Evolutionary conservation across 148 eudicot species (phyloP).

Genomic region (Fagopyrum homotropicum): DNA sequence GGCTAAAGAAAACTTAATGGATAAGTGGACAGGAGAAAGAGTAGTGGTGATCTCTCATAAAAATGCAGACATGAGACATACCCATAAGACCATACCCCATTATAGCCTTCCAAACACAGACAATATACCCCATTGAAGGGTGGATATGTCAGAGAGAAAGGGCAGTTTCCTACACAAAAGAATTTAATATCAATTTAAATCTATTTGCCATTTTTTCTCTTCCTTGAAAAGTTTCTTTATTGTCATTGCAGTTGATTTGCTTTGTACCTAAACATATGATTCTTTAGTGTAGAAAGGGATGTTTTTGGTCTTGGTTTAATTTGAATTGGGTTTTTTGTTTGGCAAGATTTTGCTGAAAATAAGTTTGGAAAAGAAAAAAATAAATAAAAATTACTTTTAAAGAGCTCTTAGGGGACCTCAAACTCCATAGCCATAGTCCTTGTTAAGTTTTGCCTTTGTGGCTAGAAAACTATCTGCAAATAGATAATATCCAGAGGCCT

Average conservation of each 20-base stretch:
- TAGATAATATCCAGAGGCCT: conserved; percentile 4
- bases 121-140: neutral
- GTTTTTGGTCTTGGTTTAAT: neutral
- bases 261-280: conserved; percentile 7
- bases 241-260: neutral
- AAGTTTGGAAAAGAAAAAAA: neutral
- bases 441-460: neutral
- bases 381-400: neutral
- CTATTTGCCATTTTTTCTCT: neutral
- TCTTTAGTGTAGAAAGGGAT: conserved; percentile 8
- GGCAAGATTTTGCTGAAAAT: neutral
- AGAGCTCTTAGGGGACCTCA: conserved; percentile 4
- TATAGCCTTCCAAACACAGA: conserved; percentile 1
- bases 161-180: conserved; percentile 10
- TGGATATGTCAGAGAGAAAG: conserved; percentile 5
- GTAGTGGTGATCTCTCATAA: neutral
- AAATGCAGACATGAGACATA: conserved; percentile 9
- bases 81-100: conserved; percentile 10
- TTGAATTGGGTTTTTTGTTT: conserved; percentile 6
- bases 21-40: conserved; percentile 21
- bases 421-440: neutral
- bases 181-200: neutral
- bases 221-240: neutral
- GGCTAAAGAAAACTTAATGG: conserved; percentile 9
- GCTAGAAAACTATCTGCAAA: conserved; percentile 2